Evolutionary conservation across 257 asterid genomes (phyloP), one percentile per base, ranked within the genome.

Genomic region (Solanum dulcamara): DNA sequence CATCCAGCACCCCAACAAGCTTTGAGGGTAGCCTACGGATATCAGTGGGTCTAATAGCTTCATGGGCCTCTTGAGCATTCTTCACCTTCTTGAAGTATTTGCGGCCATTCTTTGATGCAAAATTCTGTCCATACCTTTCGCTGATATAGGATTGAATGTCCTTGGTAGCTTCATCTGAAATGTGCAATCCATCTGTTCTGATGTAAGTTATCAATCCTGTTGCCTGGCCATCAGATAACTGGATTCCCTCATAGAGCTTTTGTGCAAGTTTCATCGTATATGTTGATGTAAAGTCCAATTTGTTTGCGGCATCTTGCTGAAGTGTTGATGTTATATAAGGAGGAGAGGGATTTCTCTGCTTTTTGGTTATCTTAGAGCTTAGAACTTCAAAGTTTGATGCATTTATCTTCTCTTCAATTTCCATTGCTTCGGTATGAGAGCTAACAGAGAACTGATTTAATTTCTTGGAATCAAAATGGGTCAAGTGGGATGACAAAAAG

Each of bases 21-120:
- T 59, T 86, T 46, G 97, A 91, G 28, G 99, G 99, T 81, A 93
- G 84, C 87, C 94, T 92, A 30, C 92, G 85, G 84, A 96, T 93
- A 90, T 93, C 91, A 85, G 99, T 96, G 88, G 98, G 98, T 85
- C 99, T 91, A 88, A 96, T 94, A 86, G 99, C 98, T 91, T 96
- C 98, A 89, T 96, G 98, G 88, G 99, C 98, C 90, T 96, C 99
- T 90, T 95, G 98, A 85, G 97, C 96, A 87, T 95, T 96, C 86
- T 94, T 95, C 55, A 95, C 98, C 92, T 92, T 96, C 87, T 94
- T 96, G 88, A 92, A 94, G 88, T 91, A 93, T 87, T 92, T 95
- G 44, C 98, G 97, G 44, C 92, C 67, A 77, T 64, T 87, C 87
- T 88, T 92, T 48, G 97, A 60, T 67, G 97, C 94, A 88, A 92